Base-by-base conservation (phyloP, 805 yeast species). In the Candida bentonensis region DNA sequence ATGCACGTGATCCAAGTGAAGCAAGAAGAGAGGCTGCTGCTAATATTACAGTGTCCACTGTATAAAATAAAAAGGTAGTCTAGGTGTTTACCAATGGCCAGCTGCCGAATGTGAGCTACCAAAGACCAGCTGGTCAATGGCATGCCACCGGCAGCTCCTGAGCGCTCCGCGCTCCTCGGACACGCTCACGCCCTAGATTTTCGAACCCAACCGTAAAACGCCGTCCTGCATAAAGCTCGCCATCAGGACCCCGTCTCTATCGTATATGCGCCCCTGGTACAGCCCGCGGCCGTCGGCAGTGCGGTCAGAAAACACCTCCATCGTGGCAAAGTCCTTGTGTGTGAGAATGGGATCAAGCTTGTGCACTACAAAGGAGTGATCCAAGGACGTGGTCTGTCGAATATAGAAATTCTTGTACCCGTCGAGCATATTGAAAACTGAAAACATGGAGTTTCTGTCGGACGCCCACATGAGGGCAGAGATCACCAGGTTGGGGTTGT, bases 371-470 rank as follows among this genome's bases (percentile, higher is more conserved):
- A 58, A 58, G 11, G 57, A 45, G 45, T 58, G 63, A 42, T 55
- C 57, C 40, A 58, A 47, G 3, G 60, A 55, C 13, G 63, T 61
- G 27, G 59, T 45, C 30, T 49, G 50, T 22, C 42, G 26, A 30
- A 54, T 41, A 33, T 17, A 15, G n/a, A 45, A 21, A 17, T 27
- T 28, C 15, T 47, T 40, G 4, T 51, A 50, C 26, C 41, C 41
- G 34, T 57, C 53, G 45, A 50, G 56, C 27, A 58, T 44, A 25
- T 57, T 57, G 40, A 54, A 28, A 7, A 59, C 42, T 3, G 62
- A 58, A 46, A 58, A 58, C 41, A 58, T 49, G 44, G 63, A 58
- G 52, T 58, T 58, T 21, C 62, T 47, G 28, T 58, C 63, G 2
- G 62, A 58, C n/a, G 57, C 50, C 41, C 56, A 58, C 22, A 58